Evolutionary conservation across 1,284 basidiomycete genomes (phyloP), one percentile per base, ranked within the genome.

Genomic region (Caloboletus firmus): DNA sequence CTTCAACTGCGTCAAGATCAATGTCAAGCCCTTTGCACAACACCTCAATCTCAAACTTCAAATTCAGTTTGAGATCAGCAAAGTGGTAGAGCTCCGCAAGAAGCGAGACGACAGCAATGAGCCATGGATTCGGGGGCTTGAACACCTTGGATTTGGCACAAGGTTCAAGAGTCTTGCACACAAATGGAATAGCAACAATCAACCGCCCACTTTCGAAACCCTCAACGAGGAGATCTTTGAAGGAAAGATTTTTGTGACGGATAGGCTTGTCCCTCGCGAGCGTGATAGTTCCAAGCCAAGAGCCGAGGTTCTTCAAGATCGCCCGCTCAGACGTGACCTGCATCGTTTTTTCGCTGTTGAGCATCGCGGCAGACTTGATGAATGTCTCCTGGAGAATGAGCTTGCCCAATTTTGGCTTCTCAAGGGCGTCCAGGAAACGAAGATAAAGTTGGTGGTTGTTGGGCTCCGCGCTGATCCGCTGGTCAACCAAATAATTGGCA

Each of bases 21-120:
- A 99, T 84, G 32, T 91, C 87, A 32, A 99, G 83, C 41, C 85
- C 85, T 72, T 95, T 96, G 81, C 96, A 99, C 10, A 99, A 77
- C 31, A 98, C 89, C 74, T 99, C 97, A 60, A 99, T 99, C 75
- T 99, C 97, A 67, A 99, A 99, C 73, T 98, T 99, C 70, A 96
- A 81, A 70, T 98, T 98, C 56, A 99, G 80, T 75, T 98, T 97
- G 58, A 99, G 81, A 65, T 99, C 95, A 4, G 95, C 96, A 64
- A 89, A 97, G 68, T 96, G 93, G 73, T 99, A 99, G 20, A 99
- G 82, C 73, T 99, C 97, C 39, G 89, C 93, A 46, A 99, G 83
- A 26, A 99, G 80, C 59, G 90, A 85, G 61, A 99, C 79, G 57
- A 99, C 91, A 0, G 91, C 95, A 88, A 97, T 95, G 53, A 99